These are phyloP conservation scores for Brassica hybrid DNA, from an alignment of 441 rosid species.

Conservation along the genomic window DNA sequence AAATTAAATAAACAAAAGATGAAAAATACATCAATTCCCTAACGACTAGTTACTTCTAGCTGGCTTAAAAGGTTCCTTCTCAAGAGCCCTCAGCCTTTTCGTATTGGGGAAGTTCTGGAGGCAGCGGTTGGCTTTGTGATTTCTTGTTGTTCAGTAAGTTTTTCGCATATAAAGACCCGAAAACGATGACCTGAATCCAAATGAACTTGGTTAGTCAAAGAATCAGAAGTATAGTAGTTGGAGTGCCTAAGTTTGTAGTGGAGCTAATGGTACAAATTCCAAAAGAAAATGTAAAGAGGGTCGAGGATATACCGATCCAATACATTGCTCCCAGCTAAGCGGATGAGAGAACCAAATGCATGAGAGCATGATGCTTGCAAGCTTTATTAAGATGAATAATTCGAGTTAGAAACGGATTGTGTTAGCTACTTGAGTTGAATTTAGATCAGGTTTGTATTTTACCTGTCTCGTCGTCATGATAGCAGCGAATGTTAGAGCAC, in stretches of 20 bases:
- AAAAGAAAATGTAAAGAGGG: background rate
- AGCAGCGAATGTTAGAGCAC: constrained; percentile 94
- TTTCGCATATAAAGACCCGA: constrained; percentile 78
- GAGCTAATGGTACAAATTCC: too few species aligned
- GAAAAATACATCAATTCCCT: constrained; percentile 4
- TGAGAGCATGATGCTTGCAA: constrained; percentile 93
- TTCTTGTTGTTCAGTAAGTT: constrained; percentile 53
- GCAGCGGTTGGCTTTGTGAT: constrained; percentile 22
- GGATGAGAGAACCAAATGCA: constrained; percentile 94
- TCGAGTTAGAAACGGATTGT: background rate
- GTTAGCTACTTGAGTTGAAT: constrained; percentile 17
- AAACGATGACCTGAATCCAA: constrained; percentile 69
- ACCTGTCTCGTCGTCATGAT: constrained; percentile 99
- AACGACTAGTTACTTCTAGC: constrained; percentile 17
- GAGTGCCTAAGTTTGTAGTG: background rate
- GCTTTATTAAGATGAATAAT: constrained; percentile 43
- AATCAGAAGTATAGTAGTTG: background rate
- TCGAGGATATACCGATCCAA: constrained; percentile 66
- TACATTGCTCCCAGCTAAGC: constrained; percentile 90
- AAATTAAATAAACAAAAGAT: background rate
- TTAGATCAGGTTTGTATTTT: constrained; percentile 16
- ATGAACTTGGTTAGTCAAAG: background rate
- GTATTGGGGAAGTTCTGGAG: constrained; percentile 46
- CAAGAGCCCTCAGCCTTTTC: constrained; percentile 47
- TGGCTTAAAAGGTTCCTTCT: constrained; percentile 41